phyloP scores from a whole-genome alignment of 2,329 filamentous ascomycete species.

The Cladophialophora carrionii region DNA sequence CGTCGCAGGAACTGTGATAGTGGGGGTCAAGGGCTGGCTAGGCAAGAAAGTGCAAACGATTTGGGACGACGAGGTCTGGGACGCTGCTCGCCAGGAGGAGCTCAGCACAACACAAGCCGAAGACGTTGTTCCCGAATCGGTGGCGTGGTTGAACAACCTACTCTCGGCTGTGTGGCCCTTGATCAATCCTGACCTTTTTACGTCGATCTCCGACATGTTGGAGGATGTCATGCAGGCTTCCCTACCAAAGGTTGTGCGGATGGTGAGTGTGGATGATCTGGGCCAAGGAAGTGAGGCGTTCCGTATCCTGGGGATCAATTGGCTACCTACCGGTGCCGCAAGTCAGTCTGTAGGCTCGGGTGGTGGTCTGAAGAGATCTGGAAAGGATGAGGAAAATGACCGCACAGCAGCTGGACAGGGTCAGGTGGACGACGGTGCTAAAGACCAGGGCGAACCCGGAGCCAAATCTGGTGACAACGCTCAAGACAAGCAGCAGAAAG shows the following conservation, averaged over 20 bases:
- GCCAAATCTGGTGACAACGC: constrained; percentile 43
- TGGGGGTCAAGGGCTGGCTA: constrained; percentile 62
- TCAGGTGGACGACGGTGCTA: constrained; percentile 34
- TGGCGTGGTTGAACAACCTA: constrained; percentile 72
- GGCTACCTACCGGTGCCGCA: constrained; percentile 72
- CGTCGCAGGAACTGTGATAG: constrained; percentile 39
- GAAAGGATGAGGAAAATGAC: constrained; percentile 54
- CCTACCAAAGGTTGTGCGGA: constrained; percentile 68
- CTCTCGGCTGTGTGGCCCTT: constrained; percentile 72
- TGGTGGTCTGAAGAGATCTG: constrained; percentile 54
- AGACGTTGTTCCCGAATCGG: constrained; percentile 62
- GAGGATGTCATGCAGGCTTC: constrained; percentile 82
- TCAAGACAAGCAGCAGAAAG: constrained; percentile 45
- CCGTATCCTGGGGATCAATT: constrained; percentile 70
- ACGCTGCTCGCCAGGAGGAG: constrained; percentile 59
- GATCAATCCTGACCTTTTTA: constrained; percentile 74
- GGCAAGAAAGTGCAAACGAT: constrained; percentile 63
- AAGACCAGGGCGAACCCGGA: constrained; percentile 51
- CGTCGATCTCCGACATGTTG: constrained; percentile 68
- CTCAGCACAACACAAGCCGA: constrained; percentile 40
- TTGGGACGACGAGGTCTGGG: constrained; percentile 72
- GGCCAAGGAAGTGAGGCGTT: constrained; percentile 74
- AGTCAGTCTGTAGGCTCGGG: constrained; percentile 62
- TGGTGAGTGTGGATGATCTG: constrained; percentile 76
- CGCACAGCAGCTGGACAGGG: constrained; percentile 51